Conservation (phyloP, 257 asterid genomes). For the Vinca minor region DNA sequence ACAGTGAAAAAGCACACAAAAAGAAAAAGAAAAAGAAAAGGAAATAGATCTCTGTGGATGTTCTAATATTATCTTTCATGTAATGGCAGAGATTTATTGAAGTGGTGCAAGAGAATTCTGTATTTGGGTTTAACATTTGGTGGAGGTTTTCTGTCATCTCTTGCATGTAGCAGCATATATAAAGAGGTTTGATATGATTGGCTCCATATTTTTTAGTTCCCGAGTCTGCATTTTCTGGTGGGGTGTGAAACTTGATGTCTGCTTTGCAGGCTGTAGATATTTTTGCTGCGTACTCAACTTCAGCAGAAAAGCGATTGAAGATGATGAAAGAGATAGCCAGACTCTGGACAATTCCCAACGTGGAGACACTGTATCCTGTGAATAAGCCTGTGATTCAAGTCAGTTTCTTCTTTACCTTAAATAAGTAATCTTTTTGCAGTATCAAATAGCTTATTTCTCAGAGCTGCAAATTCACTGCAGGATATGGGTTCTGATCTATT, state of each 20-base stretch:
- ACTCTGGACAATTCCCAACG: conserved; percentile 44
- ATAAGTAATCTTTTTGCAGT: background rate
- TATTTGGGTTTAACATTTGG: conserved; percentile 34
- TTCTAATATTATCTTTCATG: conserved; percentile 12
- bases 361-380: conserved; percentile 55
- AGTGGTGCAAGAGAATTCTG: conserved; percentile 75
- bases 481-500: conserved; percentile 38
- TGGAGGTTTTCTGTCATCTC: conserved; percentile 33
- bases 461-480: conserved; percentile 29
- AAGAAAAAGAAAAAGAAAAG: too few species aligned
- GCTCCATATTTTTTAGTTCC: background rate
- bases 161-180: conserved; percentile 46
- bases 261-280: conserved; percentile 73
- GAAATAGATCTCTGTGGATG: background rate
- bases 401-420: conserved; percentile 17
- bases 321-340: conserved; percentile 66
- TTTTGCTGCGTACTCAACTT: conserved; percentile 73
- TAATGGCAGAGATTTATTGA: conserved; percentile 72
- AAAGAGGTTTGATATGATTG: conserved; percentile 51
- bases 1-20: too few species aligned
- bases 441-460: conserved; percentile 13
- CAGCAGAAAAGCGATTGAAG: conserved; percentile 52
- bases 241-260: conserved; percentile 12
- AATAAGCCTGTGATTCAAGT: conserved; percentile 76
- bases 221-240: background rate